Conservation (phyloP, 345 rosid genomes). For the Eucalyptus albens region DNA sequence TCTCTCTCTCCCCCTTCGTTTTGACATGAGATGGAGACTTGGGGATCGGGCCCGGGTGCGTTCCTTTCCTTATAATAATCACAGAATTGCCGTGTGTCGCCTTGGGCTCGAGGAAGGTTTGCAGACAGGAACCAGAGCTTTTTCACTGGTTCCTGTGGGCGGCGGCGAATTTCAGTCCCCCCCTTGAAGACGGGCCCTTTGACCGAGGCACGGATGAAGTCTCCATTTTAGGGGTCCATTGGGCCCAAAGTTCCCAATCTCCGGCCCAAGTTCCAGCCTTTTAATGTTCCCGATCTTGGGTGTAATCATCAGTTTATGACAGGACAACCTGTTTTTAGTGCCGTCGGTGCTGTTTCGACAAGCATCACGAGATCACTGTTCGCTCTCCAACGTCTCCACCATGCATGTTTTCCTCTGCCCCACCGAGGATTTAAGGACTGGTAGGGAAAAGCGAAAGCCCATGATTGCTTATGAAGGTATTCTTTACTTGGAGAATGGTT, state of each 20-base stretch:
- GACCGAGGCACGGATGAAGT: neutral
- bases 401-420: neutral
- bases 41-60: neutral
- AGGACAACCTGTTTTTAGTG: neutral
- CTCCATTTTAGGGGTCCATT: neutral
- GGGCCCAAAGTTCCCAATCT: neutral
- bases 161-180: neutral
- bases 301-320: neutral
- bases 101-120: neutral
- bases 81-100: neutral
- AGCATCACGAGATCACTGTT: neutral
- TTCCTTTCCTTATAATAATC: neutral
- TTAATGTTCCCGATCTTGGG: neutral
- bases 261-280: neutral
- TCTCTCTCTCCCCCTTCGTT: neutral
- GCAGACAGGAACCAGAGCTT: neutral
- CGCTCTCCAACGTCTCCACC: neutral
- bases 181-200: neutral
- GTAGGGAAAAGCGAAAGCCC: neutral
- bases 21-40: neutral
- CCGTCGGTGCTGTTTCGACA: neutral
- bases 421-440: neutral
- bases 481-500: neutral
- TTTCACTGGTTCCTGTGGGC: neutral
- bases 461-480: neutral